A percentile compares a stretch with the other conserved stretches of the same genome.
phyloP scores from a whole-genome alignment of 441 rosid species.

The Euphorbia celastroides region DNA sequence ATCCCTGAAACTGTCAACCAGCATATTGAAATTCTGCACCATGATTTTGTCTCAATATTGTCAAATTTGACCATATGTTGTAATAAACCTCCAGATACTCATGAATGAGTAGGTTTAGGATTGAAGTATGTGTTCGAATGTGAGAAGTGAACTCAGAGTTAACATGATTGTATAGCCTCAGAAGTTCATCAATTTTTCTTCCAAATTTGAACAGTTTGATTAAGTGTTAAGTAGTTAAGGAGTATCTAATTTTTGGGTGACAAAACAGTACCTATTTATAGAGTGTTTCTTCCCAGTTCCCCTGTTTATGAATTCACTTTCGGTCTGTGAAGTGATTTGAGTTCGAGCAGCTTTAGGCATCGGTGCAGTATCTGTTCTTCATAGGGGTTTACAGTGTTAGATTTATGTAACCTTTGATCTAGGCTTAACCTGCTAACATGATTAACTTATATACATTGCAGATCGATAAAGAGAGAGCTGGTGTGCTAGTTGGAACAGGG shows the following conservation, averaged over 20 bases:
- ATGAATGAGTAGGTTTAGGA: background rate
- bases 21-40: background rate
- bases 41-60: background rate
- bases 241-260: background rate
- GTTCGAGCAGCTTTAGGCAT: background rate
- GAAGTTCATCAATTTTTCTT: background rate
- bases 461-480: constrained; percentile 75
- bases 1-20: background rate
- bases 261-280: background rate
- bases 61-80: background rate
- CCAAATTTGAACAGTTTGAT: background rate
- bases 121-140: background rate
- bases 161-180: background rate
- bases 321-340: background rate
- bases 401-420: background rate
- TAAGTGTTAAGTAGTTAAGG: background rate
- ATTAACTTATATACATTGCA: constrained; percentile 24
- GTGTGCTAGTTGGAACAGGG: constrained; percentile 94
- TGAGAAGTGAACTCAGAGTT: background rate
- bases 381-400: background rate
- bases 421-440: background rate
- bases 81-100: background rate
- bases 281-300: background rate
- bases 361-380: background rate
- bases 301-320: background rate